A percentile compares a stretch with the other conserved stretches of the same genome.
Evolutionary conservation across 176 grass and related monocot genomes (phyloP).

Genomic region (Zea mays): Zm-B73-REFERENCE-NAM-5.0 NC_050103.1:147229001-147229500

Average conservation of each 20-base stretch:
- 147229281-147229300: conserved; percentile 97
- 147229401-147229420: conserved; percentile 88
- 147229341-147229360: conserved; percentile 92
- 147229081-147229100: conserved; percentile 80
- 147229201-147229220: conserved; percentile 72
- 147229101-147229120: conserved; percentile 74
- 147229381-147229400: conserved; percentile 76
- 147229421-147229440: conserved; percentile 72
- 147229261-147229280: conserved; percentile 74
- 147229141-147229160: conserved; percentile 87
- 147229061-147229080: conserved; percentile 83
- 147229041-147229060: conserved; percentile 97
- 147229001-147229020: conserved; percentile 95
- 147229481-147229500: conserved; percentile 15
- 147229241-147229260: conserved; percentile 91
- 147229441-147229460: conserved; percentile 5
- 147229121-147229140: conserved; percentile 73
- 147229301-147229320: conserved; percentile 98
- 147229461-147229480: not conserved
- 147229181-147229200: conserved; percentile 69
- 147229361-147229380: conserved; percentile 81
- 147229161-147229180: conserved; percentile 98
- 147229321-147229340: conserved; percentile 97
- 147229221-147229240: conserved; percentile 86
- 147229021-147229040: conserved; percentile 97